phyloP scores from a whole-genome alignment of 441 rosid genomes.

The Pelargonium fulgidum region DNA sequence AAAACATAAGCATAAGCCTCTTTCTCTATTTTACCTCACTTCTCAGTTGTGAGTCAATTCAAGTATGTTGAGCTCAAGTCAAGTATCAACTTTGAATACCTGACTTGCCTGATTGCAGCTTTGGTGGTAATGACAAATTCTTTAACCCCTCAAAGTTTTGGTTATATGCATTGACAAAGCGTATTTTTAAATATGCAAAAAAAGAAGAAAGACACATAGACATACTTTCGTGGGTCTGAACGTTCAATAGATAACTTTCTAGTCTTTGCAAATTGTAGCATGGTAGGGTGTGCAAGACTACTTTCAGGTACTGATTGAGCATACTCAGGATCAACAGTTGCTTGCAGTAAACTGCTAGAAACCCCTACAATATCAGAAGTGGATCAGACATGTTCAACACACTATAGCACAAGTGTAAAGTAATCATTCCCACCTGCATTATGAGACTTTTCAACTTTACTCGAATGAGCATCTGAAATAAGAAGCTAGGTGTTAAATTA shows the following conservation, averaged over 20 bases:
- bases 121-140: not conserved
- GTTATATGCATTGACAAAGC: not conserved
- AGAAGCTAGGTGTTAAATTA: slow-evolving; percentile 2
- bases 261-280: slow-evolving; percentile 87
- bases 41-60: not conserved
- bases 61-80: not conserved
- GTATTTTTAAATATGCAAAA: not conserved
- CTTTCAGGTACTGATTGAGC: slow-evolving; percentile 60
- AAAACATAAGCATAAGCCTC: not conserved
- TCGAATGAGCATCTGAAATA: slow-evolving; percentile 25
- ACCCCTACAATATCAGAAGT: slow-evolving; percentile 40
- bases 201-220: slow-evolving; percentile 14
- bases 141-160: not conserved
- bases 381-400: slow-evolving; percentile 36
- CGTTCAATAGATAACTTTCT: slow-evolving; percentile 87
- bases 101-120: not conserved
- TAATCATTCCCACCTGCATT: slow-evolving; percentile 37
- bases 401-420: slow-evolving; percentile 30
- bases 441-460: slow-evolving; percentile 20
- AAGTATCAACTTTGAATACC: not conserved
- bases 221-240: slow-evolving; percentile 83
- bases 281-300: slow-evolving; percentile 53
- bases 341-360: slow-evolving; percentile 42
- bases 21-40: not conserved
- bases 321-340: slow-evolving; percentile 59